Percentiles rank a stretch among this genome's conserved stretches.
These are phyloP conservation scores for Podospora pseudoanserina DNA, from an alignment of 495 filamentous ascomycete genomes.

Conservation along the genomic window DNA sequence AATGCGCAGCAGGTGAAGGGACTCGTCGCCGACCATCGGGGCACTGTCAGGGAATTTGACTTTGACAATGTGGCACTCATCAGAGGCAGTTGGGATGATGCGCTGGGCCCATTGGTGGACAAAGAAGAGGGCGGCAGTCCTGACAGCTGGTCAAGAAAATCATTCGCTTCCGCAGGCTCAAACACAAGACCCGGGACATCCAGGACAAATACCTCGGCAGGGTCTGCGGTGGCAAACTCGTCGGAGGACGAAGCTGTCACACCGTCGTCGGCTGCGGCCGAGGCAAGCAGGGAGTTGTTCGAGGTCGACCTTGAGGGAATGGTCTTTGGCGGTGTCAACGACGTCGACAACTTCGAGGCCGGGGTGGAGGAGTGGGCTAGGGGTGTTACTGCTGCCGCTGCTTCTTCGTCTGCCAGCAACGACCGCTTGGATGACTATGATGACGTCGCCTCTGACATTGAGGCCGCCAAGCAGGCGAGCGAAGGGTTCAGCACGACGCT, in stretches of 20 bases:
- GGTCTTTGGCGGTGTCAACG: conserved; percentile 34
- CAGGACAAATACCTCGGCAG: conserved; percentile 20
- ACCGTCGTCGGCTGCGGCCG: conserved; percentile 38
- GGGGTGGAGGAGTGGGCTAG: conserved; percentile 48
- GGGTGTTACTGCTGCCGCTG: conserved; percentile 45
- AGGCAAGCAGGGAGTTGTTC: conserved; percentile 41
- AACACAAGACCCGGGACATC: conserved; percentile 21
- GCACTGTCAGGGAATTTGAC: conserved; percentile 63
- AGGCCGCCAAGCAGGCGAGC: conserved; percentile 42
- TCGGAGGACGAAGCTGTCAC: conserved; percentile 30
- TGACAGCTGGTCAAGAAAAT: conserved; percentile 43
- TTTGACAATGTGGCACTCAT: conserved; percentile 66
- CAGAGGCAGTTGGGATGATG: conserved; percentile 70
- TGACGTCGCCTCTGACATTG: conserved; percentile 39
- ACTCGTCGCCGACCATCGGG: conserved; percentile 58
- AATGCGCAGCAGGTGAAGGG: conserved; percentile 61
- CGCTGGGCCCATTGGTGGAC: conserved; percentile 60
- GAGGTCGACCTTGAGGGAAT: conserved; percentile 39
- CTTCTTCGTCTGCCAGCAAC: conserved; percentile 12
- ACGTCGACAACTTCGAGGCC: conserved; percentile 31
- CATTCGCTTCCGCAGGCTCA: conserved; percentile 23
- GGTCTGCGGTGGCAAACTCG: conserved; percentile 24
- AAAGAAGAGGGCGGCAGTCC: conserved; percentile 14
- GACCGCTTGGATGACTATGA: conserved; percentile 26
- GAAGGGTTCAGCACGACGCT: conserved; percentile 44